These are phyloP conservation scores for Microbotryomycetes sp. DNA, from an alignment of 1,284 basidiomycete genomes.

Conservation along the genomic window DNA sequence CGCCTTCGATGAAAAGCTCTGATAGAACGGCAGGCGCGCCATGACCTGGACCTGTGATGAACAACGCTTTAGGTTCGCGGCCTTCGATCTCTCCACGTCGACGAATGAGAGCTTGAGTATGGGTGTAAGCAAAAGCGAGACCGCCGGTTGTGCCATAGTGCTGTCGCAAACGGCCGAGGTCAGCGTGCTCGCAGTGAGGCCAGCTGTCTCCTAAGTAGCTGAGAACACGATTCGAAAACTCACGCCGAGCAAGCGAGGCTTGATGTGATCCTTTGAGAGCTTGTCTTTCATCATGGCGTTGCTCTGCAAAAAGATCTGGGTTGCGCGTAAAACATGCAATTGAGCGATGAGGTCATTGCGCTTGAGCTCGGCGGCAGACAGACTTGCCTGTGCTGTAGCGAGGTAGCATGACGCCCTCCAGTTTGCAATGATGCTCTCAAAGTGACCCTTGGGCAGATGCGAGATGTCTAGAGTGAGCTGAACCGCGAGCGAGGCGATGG, in stretches of 20 bases:
- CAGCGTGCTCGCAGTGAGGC: slow-evolving; percentile 70
- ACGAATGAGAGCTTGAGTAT: slow-evolving; percentile 63
- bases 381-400: slow-evolving; percentile 3
- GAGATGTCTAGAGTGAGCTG: slow-evolving; percentile 37
- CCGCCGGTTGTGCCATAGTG: slow-evolving; percentile 51
- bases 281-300: slow-evolving; percentile 51
- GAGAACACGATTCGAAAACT: slow-evolving; percentile 49
- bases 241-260: slow-evolving; percentile 19
- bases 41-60: slow-evolving; percentile 38
- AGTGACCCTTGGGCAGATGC: slow-evolving; percentile 35
- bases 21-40: slow-evolving; percentile 68
- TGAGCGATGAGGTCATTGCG: slow-evolving; percentile 24
- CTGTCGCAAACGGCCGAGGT: slow-evolving; percentile 13
- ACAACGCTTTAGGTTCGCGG: slow-evolving; percentile 29
- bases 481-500: slow-evolving; percentile 41
- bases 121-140: slow-evolving; percentile 67
- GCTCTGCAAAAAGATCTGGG: slow-evolving; percentile 64
- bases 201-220: slow-evolving; percentile 53
- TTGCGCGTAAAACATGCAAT: slow-evolving; percentile 20
- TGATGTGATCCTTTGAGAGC: slow-evolving; percentile 33
- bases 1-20: slow-evolving; percentile 72
- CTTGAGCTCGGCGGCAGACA: background rate
- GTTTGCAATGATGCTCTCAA: slow-evolving; percentile 43
- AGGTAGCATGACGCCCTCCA: slow-evolving; percentile 41
- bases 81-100: slow-evolving; percentile 27